These are phyloP conservation scores for Amylostereum areolatum DNA, from an alignment of 1,284 basidiomycete species.

Conservation along the genomic window DNA sequence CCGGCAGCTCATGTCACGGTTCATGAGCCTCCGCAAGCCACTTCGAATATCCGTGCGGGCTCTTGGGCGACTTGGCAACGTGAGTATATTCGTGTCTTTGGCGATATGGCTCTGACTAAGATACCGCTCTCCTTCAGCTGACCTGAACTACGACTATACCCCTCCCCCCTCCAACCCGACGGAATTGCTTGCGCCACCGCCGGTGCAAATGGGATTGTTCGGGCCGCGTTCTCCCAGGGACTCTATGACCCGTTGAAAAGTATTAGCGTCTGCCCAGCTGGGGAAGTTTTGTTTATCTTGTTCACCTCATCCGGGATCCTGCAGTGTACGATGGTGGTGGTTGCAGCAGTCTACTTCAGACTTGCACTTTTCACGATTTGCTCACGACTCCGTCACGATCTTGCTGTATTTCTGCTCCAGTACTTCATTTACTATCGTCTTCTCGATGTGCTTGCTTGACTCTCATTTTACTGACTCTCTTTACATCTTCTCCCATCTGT, in stretches of 20 bases:
- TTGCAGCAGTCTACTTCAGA: too few relatives aligned
- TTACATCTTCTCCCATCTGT: too few relatives aligned
- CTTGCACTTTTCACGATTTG: too few relatives aligned
- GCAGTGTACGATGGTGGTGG: too few relatives aligned
- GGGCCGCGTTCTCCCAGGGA: conserved; percentile 47
- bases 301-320: too few relatives aligned
- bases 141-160: conserved; percentile 40
- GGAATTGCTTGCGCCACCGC: conserved; percentile 45
- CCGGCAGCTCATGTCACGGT: conserved; percentile 6
- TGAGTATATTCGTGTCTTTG: conserved; percentile 29
- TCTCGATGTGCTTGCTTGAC: too few relatives aligned
- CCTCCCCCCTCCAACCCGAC: conserved; percentile 47
- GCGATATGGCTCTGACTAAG: conserved; percentile 4
- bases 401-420: too few relatives aligned
- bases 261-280: too few relatives aligned
- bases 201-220: conserved; percentile 49
- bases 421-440: too few relatives aligned
- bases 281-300: too few relatives aligned
- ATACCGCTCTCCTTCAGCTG: conserved; percentile 8
- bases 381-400: too few relatives aligned
- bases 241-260: conserved; percentile 16
- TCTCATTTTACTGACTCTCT: too few relatives aligned
- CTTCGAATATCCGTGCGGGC: not conserved
- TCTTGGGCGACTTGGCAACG: conserved; percentile 70
- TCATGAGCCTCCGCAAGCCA: conserved; percentile 3